These are phyloP conservation scores for Ogataea hybrid DNA, from an alignment of 1,139 yeast genomes.

Conservation along the genomic window DNA sequence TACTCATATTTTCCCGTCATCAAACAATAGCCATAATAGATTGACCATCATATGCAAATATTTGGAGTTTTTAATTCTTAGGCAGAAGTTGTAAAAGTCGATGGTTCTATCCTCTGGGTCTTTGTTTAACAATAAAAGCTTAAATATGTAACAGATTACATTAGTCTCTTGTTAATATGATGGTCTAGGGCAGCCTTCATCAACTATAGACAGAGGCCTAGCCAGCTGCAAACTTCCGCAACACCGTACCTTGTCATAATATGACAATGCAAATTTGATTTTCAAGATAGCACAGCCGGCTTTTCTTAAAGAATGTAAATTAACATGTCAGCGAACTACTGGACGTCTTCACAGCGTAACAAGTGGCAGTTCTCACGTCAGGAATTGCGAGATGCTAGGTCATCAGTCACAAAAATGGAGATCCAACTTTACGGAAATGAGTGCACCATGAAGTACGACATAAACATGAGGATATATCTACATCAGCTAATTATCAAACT, in stretches of 20 bases:
- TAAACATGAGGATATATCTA: conserved; percentile 63
- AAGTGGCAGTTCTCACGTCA: conserved; percentile 62
- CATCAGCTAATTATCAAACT: conserved; percentile 69
- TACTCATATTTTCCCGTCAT: too few species aligned
- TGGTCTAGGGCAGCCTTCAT: too few species aligned
- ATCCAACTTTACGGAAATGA: conserved; percentile 11
- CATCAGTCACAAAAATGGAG: conserved; percentile 31
- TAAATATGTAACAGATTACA: too few species aligned
- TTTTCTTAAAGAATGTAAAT: not conserved
- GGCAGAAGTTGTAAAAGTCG: too few species aligned
- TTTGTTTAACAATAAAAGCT: too few species aligned
- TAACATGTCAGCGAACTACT: conserved; percentile 60
- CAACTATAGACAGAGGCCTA: not conserved
- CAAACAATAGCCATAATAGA: too few species aligned
- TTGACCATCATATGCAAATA: too few species aligned
- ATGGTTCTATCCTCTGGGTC: too few species aligned
- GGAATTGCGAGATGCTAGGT: conserved; percentile 36
- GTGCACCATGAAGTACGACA: conserved; percentile 45
- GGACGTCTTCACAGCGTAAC: conserved; percentile 63
- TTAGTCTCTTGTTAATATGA: too few species aligned
- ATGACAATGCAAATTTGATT: not conserved
- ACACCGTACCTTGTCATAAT: not conserved
- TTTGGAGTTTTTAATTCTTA: too few species aligned
- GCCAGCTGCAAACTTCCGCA: not conserved
- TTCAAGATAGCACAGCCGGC: conserved; percentile 1